Base-by-base conservation (phyloP, 83 land plant species). In the Thuja plicata region DNA sequence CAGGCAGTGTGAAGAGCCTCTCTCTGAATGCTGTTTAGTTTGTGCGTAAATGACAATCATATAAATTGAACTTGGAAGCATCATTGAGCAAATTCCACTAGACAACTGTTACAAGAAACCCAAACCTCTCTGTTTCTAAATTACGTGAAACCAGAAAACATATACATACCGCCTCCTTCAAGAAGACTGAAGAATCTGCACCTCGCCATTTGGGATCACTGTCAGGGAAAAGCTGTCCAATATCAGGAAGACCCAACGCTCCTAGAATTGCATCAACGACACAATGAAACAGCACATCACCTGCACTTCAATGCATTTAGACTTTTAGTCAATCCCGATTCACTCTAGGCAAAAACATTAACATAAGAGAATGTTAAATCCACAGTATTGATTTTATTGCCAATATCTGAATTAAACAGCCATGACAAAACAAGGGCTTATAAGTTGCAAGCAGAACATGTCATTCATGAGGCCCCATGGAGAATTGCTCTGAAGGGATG, bases 221-320 rank as follows among this genome's bases (percentile, higher is more conserved):
- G 84, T 98, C 99, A n/a, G 99, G 99, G 78, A 98, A 98, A 43
- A 98, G 92, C 93, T 97, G 99, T 0, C 99, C 99, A 41, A 98
- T 98, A 85, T 98, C 99, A 50, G 99, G 99, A 82, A 98, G 96
- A 37, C 98, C 95, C 87, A 98, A 88, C 38, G 99, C 99, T 55
- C 99, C 99, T 92, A 98, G 92, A 80, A 98, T 98, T 46, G 99
- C 99, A 93, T 98, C 99, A 37, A 98, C 99, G 13, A 98, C 96
- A 87, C 99, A 98, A 88, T 97, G 99, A 76, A 97, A 93, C 92
- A 98, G 89, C 83, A 98, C 99, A 94, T 98, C 99, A 34, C 99
- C 99, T 98, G 89, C 90, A 89, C 77, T 55, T 55, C 57, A 46
- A 89, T 88, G n/a, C 45, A 13, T 86, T 57, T n/a, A 35, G 45